Conservation (phyloP, 768 basidiomycete genomes). For the Boletus rubroflammeus region DNA sequence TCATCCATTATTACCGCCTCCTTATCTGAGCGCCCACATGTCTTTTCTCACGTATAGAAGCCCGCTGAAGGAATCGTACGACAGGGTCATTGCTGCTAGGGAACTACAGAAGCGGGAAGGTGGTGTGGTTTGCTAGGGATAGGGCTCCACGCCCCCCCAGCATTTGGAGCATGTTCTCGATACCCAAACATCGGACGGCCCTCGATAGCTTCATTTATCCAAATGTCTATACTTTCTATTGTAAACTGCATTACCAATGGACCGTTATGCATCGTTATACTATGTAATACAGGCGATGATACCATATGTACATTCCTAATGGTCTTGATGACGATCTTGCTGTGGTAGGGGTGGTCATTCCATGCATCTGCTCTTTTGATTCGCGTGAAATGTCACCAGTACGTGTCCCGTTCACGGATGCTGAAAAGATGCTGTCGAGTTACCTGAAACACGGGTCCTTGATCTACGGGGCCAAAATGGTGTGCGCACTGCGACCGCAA, state of each 20-base stretch:
- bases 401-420: neutral
- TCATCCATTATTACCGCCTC: conserved; percentile 69
- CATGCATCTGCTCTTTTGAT: neutral
- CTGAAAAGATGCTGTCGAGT: neutral
- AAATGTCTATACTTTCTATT: conserved; percentile 26
- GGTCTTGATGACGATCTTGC: neutral
- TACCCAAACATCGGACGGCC: conserved; percentile 20
- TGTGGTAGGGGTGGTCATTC: neutral
- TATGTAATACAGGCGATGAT: conserved; percentile 7
- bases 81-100: conserved; percentile 61
- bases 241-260: conserved; percentile 20
- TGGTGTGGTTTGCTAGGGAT: neutral
- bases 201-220: conserved; percentile 22
- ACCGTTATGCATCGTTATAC: conserved; percentile 11
- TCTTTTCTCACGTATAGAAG: conserved; percentile 62
- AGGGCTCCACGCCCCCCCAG: neutral
- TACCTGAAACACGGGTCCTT: neutral
- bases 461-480: neutral
- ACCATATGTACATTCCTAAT: conserved; percentile 4
- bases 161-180: conserved; percentile 11
- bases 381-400: neutral
- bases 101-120: conserved; percentile 28
- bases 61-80: conserved; percentile 68
- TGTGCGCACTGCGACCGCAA: neutral
- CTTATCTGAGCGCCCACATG: conserved; percentile 68